These are phyloP conservation scores for Saitoella complicata DNA, from an alignment of 805 yeast genomes.

Conservation along the genomic window DNA sequence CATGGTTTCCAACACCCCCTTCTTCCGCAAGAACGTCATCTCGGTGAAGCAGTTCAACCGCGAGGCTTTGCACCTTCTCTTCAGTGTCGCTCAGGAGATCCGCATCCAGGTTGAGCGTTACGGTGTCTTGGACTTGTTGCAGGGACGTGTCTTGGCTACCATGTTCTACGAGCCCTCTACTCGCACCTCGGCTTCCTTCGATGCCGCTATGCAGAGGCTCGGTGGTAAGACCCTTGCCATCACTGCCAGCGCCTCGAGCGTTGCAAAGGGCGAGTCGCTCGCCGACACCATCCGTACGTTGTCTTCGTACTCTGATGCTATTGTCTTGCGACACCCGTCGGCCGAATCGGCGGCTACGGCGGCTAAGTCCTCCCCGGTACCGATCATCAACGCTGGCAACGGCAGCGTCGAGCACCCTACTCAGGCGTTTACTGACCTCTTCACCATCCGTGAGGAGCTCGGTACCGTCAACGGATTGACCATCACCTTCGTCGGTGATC, in stretches of 20 bases:
- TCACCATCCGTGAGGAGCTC: conserved; percentile 95
- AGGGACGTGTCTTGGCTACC: conserved; percentile 83
- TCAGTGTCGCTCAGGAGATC: conserved; percentile 96
- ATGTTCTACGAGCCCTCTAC: conserved; percentile 98
- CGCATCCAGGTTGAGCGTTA: conserved; percentile 90
- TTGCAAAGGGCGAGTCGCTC: conserved; percentile 92
- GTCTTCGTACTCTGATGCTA: conserved; percentile 92
- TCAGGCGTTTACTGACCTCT: conserved; percentile 91
- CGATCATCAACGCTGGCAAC: conserved; percentile 88
- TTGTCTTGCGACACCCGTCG: conserved; percentile 91
- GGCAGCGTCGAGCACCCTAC: conserved; percentile 98
- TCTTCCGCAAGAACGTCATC: conserved; percentile 71
- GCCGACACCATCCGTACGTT: conserved; percentile 92
- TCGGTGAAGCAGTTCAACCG: conserved; percentile 80
- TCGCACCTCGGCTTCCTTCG: conserved; percentile 89
- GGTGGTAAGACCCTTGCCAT: conserved; percentile 95
- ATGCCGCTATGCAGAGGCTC: conserved; percentile 98
- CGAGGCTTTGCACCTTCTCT: conserved; percentile 77
- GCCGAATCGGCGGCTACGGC: conserved; percentile 87
- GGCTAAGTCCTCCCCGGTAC: conserved; percentile 91
- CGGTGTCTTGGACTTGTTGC: conserved; percentile 80
- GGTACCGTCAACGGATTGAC: conserved; percentile 98
- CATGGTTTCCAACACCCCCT: conserved; percentile 74
- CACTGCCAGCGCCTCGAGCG: conserved; percentile 75
- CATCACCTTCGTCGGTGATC: conserved; percentile 97